Evolutionary conservation across 139 green algal genomes (phyloP).

Genomic region (Coccomyxa sp.): DNA sequence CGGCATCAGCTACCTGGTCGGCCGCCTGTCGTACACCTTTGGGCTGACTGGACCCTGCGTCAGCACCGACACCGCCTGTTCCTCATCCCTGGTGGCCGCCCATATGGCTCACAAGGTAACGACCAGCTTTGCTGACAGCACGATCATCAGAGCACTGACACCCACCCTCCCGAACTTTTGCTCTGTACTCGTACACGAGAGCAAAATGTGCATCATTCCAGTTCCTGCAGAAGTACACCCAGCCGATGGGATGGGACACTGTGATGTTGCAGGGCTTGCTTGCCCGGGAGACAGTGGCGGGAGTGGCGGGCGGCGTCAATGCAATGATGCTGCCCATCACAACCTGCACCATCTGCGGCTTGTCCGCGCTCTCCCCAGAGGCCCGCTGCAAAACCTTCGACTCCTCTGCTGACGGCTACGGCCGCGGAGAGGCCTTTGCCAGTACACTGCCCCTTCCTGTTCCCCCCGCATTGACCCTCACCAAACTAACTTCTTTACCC

Average conservation of each 20-base stretch:
- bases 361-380: constrained; percentile 61
- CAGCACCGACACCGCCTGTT: constrained; percentile 68
- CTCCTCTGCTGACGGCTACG: constrained; percentile 61
- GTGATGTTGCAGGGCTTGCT: background rate
- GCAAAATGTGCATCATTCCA: too few relatives aligned
- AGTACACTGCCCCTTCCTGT: background rate
- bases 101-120: constrained; percentile 30
- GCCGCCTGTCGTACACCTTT: constrained; percentile 78
- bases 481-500: background rate
- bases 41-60: constrained; percentile 43
- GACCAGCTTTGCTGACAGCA: background rate
- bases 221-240: too few relatives aligned
- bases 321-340: constrained; percentile 66
- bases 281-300: constrained; percentile 16
- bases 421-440: constrained; percentile 11
- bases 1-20: constrained; percentile 29
- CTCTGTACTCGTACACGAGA: too few relatives aligned
- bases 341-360: constrained; percentile 39
- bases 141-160: background rate
- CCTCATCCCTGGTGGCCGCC: constrained; percentile 68
- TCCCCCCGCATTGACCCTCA: background rate
- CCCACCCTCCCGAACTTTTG: background rate
- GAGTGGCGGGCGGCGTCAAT: constrained; percentile 70
- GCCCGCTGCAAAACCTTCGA: constrained; percentile 89
- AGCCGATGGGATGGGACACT: too few relatives aligned